Percentiles rank a stretch among this genome's conserved stretches.
These are phyloP conservation scores for Teratosphaeria gauchensis DNA, from an alignment of 2,329 filamentous ascomycete genomes.

Conservation along the genomic window DNA sequence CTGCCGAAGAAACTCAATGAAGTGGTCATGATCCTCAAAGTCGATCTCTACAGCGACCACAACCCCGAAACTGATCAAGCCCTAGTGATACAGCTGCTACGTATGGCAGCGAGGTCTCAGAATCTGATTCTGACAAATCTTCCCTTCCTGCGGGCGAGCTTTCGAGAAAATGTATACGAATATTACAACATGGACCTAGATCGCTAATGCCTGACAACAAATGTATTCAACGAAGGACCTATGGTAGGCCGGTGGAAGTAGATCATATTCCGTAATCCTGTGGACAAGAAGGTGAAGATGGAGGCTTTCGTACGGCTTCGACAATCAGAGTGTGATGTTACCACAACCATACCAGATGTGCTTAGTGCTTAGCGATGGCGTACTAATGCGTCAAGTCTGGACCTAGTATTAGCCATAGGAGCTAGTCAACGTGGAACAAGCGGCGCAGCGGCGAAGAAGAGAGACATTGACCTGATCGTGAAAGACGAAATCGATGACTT, in stretches of 20 bases:
- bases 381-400: background rate
- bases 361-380: background rate
- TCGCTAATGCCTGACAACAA: background rate
- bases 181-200: background rate
- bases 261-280: conserved; percentile 20
- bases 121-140: conserved; percentile 44
- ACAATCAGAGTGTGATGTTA: conserved; percentile 2
- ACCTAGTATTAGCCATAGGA: too few species aligned
- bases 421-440: too few species aligned
- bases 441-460: background rate
- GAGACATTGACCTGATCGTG: background rate
- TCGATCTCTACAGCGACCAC: background rate
- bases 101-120: conserved; percentile 11
- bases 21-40: conserved; percentile 30
- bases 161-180: conserved; percentile 10
- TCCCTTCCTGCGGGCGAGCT: background rate
- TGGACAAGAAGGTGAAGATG: conserved; percentile 1
- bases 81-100: conserved; percentile 10
- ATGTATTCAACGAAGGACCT: conserved; percentile 18
- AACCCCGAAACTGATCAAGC: conserved; percentile 1
- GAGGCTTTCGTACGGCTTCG: background rate
- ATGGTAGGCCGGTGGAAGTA: conserved; percentile 48
- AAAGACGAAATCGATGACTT: background rate
- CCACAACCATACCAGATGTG: conserved; percentile 1
- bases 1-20: conserved; percentile 34